Evolutionary conservation across 345 rosid species (phyloP), one percentile per base, ranked within the genome.

Genomic region (Cardiospermum halicacabum): DNA sequence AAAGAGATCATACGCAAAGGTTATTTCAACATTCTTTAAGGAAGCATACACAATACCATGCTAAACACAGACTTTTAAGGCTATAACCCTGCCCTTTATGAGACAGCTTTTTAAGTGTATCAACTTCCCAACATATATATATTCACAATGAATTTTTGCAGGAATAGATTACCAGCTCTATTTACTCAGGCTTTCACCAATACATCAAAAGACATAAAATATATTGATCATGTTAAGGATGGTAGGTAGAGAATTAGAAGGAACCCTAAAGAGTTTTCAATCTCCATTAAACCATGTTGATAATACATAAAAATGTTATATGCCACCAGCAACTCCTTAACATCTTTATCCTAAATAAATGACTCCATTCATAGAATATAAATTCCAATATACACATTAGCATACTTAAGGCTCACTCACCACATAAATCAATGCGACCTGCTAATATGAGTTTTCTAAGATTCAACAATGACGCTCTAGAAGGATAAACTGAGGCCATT

Each of bases 381-480:
- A 54, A 59, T 9, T 31, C 7, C 34, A 32, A 27, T 32, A 53
- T 18, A 7, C 51, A 61, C 49, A 48, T 13, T 42, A 27, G 24
- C 27, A 53, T 42, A 69, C 53, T 47, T 32, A 65, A 49, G 63
- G 70, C 91, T 78, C 74, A 88, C 97, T 96, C 74, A 88, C 97
- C 97, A 73, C 25, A 68, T 53, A 91, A 31, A 50, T 88, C 91
- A 72, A 67, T 79, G 71, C 97, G 78, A 56, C 97, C 97, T 82
- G 86, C 89, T 67, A 91, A 78, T 27, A 83, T 76, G 65, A 88
- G 82, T 60, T 75, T 80, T 36, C 81, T 78, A 62, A 91, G 65
- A 62, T 69, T 86, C 31, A 91, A 80, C 25, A 62, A 58, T 28
- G 68, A 67, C 36, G 62, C 55, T 64, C 70, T 37, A 11, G 70